Percentiles rank a stretch among this genome's conserved stretches.
Conservation (phyloP, 805 yeast species). For the Candida ficus region DNA sequence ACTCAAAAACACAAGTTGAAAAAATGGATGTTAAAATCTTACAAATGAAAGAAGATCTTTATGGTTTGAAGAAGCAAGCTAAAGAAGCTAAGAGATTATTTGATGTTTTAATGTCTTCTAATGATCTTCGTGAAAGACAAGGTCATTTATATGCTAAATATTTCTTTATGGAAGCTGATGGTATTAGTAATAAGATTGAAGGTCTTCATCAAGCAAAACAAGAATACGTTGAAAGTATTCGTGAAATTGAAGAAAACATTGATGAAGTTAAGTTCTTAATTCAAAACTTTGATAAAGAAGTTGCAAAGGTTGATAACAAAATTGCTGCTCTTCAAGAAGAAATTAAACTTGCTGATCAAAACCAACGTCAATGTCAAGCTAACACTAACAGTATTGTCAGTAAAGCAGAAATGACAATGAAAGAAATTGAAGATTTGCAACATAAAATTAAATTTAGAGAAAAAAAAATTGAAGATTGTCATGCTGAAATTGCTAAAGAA, state of each 20-base stretch:
- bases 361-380: conserved; percentile 4
- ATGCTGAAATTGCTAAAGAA: conserved; percentile 17
- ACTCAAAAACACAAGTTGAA: conserved; percentile 31
- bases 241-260: conserved; percentile 7
- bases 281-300: not conserved
- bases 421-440: conserved; percentile 16
- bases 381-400: conserved; percentile 1
- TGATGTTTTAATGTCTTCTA: conserved; percentile 35
- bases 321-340: conserved; percentile 2
- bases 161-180: conserved; percentile 40
- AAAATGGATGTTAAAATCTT: conserved; percentile 36
- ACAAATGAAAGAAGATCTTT: conserved; percentile 34
- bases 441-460: conserved; percentile 15
- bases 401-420: conserved; percentile 15
- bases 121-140: conserved; percentile 34
- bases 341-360: not conserved
- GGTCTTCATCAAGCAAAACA: conserved; percentile 12
- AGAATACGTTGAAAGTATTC: conserved; percentile 9
- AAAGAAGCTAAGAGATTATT: conserved; percentile 38
- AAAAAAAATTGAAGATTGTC: conserved; percentile 16
- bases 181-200: conserved; percentile 6
- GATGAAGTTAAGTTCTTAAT: conserved; percentile 3
- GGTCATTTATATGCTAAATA: conserved; percentile 41
- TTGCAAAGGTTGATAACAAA: conserved; percentile 6
- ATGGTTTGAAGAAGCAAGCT: conserved; percentile 34